phyloP scores from a whole-genome alignment of 1,284 basidiomycete species.

The Phellopilus nigrolimitatus region DNA sequence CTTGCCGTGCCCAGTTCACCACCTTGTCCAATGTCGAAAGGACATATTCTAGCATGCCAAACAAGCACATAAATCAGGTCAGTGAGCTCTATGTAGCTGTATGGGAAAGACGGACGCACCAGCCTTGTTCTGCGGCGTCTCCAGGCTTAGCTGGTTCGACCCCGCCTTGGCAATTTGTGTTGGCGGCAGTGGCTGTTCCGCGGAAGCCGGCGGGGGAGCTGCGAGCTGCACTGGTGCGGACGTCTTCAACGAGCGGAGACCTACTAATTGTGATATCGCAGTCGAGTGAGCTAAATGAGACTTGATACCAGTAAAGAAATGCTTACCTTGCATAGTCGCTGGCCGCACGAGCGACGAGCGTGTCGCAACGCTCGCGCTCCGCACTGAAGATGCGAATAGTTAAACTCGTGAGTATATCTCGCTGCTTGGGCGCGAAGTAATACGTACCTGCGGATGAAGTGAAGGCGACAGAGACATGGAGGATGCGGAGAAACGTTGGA shows the following conservation, averaged over 20 bases:
- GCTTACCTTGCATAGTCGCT: slow-evolving; percentile 10
- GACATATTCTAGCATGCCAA: slow-evolving; percentile 74
- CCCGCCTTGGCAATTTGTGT: slow-evolving; percentile 68
- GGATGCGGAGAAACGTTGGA: background rate
- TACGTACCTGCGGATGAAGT: slow-evolving; percentile 13
- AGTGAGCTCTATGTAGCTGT: background rate
- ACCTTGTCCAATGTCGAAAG: slow-evolving; percentile 95
- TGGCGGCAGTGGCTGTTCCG: slow-evolving; percentile 44
- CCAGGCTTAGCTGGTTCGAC: slow-evolving; percentile 81
- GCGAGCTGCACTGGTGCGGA: slow-evolving; percentile 37
- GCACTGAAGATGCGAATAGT: background rate
- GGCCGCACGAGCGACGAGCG: slow-evolving; percentile 10
- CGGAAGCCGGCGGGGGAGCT: slow-evolving; percentile 41
- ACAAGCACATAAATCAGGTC: background rate
- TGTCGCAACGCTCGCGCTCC: slow-evolving; percentile 4
- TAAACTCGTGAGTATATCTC: background rate
- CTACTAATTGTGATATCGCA: slow-evolving; percentile 28
- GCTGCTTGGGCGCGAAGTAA: too few relatives aligned
- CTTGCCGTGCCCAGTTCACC: slow-evolving; percentile 96
- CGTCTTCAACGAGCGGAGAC: slow-evolving; percentile 51
- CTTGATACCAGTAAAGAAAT: background rate
- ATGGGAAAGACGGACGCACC: slow-evolving; percentile 47
- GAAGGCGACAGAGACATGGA: slow-evolving; percentile 14
- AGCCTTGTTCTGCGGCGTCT: slow-evolving; percentile 85
- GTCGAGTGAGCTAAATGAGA: background rate